phyloP scores from a whole-genome alignment of 208 protist species.

The Crithidia expoeki region DNA sequence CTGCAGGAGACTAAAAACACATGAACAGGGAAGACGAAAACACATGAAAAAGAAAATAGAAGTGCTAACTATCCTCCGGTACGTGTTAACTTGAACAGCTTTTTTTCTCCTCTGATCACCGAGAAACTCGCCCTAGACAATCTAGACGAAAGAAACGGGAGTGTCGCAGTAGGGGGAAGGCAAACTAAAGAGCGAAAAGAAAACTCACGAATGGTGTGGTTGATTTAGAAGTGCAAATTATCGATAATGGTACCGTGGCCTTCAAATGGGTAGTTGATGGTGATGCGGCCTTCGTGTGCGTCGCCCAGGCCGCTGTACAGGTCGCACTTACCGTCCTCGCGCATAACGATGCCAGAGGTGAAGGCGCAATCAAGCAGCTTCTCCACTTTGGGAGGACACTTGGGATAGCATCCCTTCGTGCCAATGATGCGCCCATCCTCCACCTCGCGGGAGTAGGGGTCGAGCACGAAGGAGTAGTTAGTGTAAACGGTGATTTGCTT shows the following conservation, averaged over 20 bases:
- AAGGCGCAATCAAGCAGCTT: conserved; percentile 46
- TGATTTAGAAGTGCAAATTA: neutral
- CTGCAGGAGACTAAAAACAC: neutral
- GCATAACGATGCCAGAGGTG: conserved; percentile 56
- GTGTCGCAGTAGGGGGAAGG: too few species aligned
- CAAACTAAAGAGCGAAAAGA: too few species aligned
- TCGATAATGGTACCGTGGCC: conserved; percentile 49
- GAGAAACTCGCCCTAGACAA: too few species aligned
- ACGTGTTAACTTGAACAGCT: too few species aligned
- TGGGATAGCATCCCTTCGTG: conserved; percentile 45
- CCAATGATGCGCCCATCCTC: conserved; percentile 53
- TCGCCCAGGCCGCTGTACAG: conserved; percentile 55
- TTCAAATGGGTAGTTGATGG: conserved; percentile 71
- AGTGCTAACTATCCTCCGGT: too few species aligned
- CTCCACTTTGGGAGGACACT: conserved; percentile 34
- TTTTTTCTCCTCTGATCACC: too few species aligned
- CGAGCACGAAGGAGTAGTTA: conserved; percentile 52
- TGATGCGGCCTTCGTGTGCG: conserved; percentile 32
- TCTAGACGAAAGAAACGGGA: too few species aligned
- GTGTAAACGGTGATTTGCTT: conserved; percentile 46
- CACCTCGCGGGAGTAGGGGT: conserved; percentile 42
- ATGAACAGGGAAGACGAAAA: neutral
- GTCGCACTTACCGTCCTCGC: conserved; percentile 45
- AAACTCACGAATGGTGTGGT: neutral
- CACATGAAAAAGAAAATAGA: neutral